Evolutionary conservation across 2,329 filamentous ascomycete species (phyloP).

Genomic region (Trichoderma lentiforme): DNA sequence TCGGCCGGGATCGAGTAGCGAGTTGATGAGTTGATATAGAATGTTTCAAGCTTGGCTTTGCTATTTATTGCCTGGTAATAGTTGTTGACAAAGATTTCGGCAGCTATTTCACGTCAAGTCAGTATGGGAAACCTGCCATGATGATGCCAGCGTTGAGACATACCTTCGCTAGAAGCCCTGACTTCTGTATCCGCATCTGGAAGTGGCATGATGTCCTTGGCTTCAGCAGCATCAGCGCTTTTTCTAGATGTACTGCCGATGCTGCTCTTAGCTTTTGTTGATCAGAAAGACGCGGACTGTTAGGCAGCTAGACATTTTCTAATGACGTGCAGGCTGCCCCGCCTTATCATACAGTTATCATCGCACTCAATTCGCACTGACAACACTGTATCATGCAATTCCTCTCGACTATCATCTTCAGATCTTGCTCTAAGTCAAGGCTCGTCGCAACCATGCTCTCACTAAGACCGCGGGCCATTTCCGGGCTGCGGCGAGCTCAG

Average conservation of each 20-base stretch:
- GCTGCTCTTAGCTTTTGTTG: background rate
- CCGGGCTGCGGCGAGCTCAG: conserved; percentile 24
- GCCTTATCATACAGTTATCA: conserved; percentile 22
- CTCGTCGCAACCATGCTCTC: conserved; percentile 27
- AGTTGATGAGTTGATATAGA: conserved; percentile 63
- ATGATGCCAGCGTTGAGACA: background rate
- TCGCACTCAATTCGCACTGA: conserved; percentile 19
- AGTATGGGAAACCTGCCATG: background rate
- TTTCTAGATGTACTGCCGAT: background rate
- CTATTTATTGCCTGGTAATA: conserved; percentile 75
- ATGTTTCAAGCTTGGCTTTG: conserved; percentile 59
- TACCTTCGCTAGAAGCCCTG: conserved; percentile 47
- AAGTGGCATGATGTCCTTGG: conserved; percentile 30
- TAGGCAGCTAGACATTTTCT: background rate
- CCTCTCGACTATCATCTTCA: background rate
- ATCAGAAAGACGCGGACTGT: background rate
- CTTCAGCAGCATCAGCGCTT: background rate
- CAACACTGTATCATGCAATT: conserved; percentile 17
- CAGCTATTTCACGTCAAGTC: conserved; percentile 47
- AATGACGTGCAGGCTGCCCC: conserved; percentile 15
- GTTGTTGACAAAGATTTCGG: conserved; percentile 66
- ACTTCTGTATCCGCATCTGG: conserved; percentile 44
- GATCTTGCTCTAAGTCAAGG: background rate
- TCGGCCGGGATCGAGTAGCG: conserved; percentile 56
- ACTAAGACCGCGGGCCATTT: conserved; percentile 28